Base-by-base conservation (phyloP, 163 green algal genomes). In the Trebouxiophyceae sp. region DNA sequence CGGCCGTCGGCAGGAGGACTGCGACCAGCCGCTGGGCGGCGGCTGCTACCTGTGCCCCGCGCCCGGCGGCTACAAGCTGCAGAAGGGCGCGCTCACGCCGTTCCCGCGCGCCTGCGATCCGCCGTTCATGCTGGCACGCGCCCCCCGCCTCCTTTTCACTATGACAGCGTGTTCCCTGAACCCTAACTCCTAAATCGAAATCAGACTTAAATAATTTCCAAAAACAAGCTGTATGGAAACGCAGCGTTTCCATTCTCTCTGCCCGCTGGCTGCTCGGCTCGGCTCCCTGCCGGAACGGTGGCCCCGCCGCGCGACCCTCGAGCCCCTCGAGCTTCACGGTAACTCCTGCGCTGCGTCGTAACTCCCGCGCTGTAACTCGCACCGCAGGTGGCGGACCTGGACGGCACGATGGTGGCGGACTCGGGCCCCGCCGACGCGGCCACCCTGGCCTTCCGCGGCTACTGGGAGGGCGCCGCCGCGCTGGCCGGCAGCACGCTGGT, bases 321-420 rank as follows among this genome's bases (percentile, higher is more conserved):
- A n/a, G n/a, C n/a, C n/a, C n/a, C n/a, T n/a, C n/a, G n/a, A n/a
- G n/a, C n/a, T n/a, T n/a, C n/a, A n/a, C n/a, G n/a, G n/a, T n/a
- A n/a, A n/a, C n/a, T n/a, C n/a, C n/a, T n/a, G n/a, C n/a, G n/a
- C n/a, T n/a, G n/a, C n/a, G n/a, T n/a, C n/a, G n/a, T n/a, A n/a
- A n/a, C n/a, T n/a, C n/a, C n/a, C n/a, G n/a, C n/a, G n/a, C n/a
- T n/a, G n/a, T n/a, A n/a, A n/a, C n/a, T n/a, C n/a, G n/a, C n/a
- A n/a, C n/a, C 39, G 61, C 71, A 86, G 81, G 83, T 90, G 47
- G 82, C 64, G 30, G 89, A 96, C 62, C 72, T 96, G 28, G 89
- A 96, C 63, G 88, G 86, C 54, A 96, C 89, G 0, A 93, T 96
- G 86, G 84, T 96, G 47, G 88, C 84, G 3, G 79, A 95, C 20